Evolutionary conservation across 805 yeast genomes (phyloP).

Genomic region (Jamesozyma piceae): DNA sequence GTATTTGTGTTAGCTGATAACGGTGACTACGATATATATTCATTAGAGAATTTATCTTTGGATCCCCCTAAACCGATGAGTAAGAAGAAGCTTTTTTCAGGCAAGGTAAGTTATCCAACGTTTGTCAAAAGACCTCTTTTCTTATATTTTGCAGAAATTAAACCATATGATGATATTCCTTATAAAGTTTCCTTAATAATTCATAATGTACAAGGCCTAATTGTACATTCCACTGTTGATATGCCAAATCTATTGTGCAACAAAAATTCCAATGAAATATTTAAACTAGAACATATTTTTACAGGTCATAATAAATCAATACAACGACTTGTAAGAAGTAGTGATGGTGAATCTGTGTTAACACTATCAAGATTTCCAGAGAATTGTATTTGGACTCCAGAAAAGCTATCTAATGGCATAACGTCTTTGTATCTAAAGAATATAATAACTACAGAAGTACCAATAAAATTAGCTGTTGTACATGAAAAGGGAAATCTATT

Average conservation of each 20-base stretch:
- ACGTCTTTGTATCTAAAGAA: constrained; percentile 35
- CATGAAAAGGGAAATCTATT: constrained; percentile 40
- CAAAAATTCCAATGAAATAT: constrained; percentile 9
- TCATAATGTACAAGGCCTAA: constrained; percentile 38
- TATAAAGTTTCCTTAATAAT: constrained; percentile 34
- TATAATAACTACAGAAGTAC: constrained; percentile 36
- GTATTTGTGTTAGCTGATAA: constrained; percentile 34
- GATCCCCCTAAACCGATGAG: constrained; percentile 48
- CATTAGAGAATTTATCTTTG: constrained; percentile 42
- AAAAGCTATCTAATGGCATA: constrained; percentile 23
- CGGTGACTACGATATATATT: constrained; percentile 37
- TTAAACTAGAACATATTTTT: constrained; percentile 42
- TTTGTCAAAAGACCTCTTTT: constrained; percentile 29
- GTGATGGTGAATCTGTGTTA: constrained; percentile 52
- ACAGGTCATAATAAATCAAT: constrained; percentile 87
- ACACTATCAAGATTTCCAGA: constrained; percentile 49
- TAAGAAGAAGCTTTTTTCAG: constrained; percentile 31
- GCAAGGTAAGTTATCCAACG: constrained; percentile 17
- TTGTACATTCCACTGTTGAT: constrained; percentile 29
- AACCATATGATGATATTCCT: constrained; percentile 16
- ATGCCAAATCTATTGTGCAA: constrained; percentile 16
- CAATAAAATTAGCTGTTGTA: constrained; percentile 41
- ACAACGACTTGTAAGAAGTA: constrained; percentile 53
- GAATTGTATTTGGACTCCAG: constrained; percentile 51
- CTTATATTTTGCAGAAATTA: constrained; percentile 32